Evolutionary conservation across 495 filamentous ascomycete genomes (phyloP).

Genomic region (Schizothecium vesticola): DNA sequence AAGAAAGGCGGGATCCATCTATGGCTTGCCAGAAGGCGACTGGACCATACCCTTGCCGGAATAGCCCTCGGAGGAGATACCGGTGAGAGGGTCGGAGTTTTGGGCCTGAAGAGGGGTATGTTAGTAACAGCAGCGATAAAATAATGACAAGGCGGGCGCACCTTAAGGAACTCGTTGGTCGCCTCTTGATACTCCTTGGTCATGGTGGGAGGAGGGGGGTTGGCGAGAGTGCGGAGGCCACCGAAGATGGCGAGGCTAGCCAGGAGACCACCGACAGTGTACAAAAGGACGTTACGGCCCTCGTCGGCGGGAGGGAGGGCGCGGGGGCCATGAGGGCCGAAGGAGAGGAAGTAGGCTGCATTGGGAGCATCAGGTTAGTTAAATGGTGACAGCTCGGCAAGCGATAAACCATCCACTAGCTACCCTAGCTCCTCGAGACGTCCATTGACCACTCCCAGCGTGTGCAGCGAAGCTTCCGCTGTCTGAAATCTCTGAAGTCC

Average conservation of each 20-base stretch:
- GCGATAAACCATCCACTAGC: neutral
- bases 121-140: constrained; percentile 15
- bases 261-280: constrained; percentile 58
- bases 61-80: constrained; percentile 76
- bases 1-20: constrained; percentile 30
- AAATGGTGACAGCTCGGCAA: neutral
- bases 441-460: neutral
- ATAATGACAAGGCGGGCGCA: constrained; percentile 30
- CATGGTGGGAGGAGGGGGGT: constrained; percentile 75
- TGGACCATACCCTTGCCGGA: constrained; percentile 77
- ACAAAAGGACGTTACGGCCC: constrained; percentile 62
- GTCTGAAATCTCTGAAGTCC: neutral
- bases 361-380: constrained; percentile 5
- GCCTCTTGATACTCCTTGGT: constrained; percentile 92
- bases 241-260: constrained; percentile 62
- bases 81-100: constrained; percentile 85
- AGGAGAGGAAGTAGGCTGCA: constrained; percentile 96
- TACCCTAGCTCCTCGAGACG: neutral
- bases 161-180: constrained; percentile 85
- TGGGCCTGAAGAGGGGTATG: constrained; percentile 51
- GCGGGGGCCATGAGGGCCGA: constrained; percentile 91
- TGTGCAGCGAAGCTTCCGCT: neutral
- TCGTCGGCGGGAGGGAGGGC: constrained; percentile 76
- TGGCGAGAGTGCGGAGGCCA: constrained; percentile 57
- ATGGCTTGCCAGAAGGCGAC: constrained; percentile 46